Evolutionary conservation across 768 basidiomycete species (phyloP), one percentile per base, ranked within the genome.

Genomic region (Chlorophyllum brunneum): DNA sequence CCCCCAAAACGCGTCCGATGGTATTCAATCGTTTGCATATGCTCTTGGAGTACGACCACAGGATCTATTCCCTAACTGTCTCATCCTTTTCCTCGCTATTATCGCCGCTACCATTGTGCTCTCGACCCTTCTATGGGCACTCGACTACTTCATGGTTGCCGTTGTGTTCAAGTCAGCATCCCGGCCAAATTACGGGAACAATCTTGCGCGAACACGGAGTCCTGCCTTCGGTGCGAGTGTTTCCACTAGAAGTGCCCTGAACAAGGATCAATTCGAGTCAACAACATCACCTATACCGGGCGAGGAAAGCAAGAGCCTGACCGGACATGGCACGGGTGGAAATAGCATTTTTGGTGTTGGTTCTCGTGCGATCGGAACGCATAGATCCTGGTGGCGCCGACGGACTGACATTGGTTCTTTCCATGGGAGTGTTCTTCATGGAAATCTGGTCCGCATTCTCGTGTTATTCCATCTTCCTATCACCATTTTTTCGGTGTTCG

Each of bases 391-490:
- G 81, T 78, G 76, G 74, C 70, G 76, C 46, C 57, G 80, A 22
- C 78, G 83, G 40, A 74, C 79, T 29, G 78, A 83, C 58, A 76
- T 87, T 54, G 83, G 82, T 44, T 86, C 88, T 15, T 89, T 93
- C 69, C 91, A 93, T 64, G 79, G 83, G 15, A 87, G 80, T 58
- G 81, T 91, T 45, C 71, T 92, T 48, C 85, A 89, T 58, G 95
- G 95, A 39, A 98, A 97, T 67, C 82, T 98, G 54, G 85, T 95
- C 54, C 88, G 95, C 54, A 74, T 98, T 51, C 80, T 98, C 37
- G 77, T 97, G 33, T 73, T 95, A 29, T 98, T 99, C 71, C 95
- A 99, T 68, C 81, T 98, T 16, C 95, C 95, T 5, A 79, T 98
- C 54, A 95, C 93, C 30, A 81, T 92, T 46, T 95, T 95, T 68